A percentile compares a stretch with the other conserved stretches of the same genome.
phyloP scores from a whole-genome alignment of 2,329 filamentous ascomycete genomes.

The Alternaria infectoria region DNA sequence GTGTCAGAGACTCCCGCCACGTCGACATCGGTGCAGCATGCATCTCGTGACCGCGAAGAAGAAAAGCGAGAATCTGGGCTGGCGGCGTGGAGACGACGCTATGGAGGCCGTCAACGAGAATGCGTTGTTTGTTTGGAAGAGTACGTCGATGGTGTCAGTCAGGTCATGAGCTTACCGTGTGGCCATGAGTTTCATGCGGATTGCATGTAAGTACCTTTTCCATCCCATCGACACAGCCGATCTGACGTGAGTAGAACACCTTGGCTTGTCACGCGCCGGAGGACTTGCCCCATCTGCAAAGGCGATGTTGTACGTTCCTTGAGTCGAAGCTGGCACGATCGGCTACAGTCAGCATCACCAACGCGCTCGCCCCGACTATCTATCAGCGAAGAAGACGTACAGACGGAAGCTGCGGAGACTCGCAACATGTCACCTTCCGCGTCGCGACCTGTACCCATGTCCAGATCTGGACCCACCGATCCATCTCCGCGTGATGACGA shows the following conservation, averaged over 20 bases:
- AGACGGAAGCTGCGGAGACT: conserved; percentile 53
- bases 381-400: conserved; percentile 51
- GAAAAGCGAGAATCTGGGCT: conserved; percentile 61
- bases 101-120: conserved; percentile 74
- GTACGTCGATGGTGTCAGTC: conserved; percentile 91
- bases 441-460: conserved; percentile 54
- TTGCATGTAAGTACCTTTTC: conserved; percentile 81
- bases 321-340: conserved; percentile 43
- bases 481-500: conserved; percentile 25
- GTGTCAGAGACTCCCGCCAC: conserved; percentile 63
- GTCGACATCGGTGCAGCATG: conserved; percentile 37
- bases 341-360: conserved; percentile 28
- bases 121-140: conserved; percentile 97
- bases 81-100: conserved; percentile 62
- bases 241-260: conserved; percentile 71
- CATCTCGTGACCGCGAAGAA: conserved; percentile 48
- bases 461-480: conserved; percentile 16
- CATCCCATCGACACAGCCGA: not conserved
- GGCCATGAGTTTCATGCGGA: conserved; percentile 97
- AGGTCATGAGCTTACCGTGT: conserved; percentile 95
- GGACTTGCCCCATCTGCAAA: conserved; percentile 99
- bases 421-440: conserved; percentile 58
- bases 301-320: conserved; percentile 79
- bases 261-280: conserved; percentile 91
- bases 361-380: conserved; percentile 25